Base-by-base conservation (phyloP, 1,139 yeast species). In the Yarrowia galli region DNA sequence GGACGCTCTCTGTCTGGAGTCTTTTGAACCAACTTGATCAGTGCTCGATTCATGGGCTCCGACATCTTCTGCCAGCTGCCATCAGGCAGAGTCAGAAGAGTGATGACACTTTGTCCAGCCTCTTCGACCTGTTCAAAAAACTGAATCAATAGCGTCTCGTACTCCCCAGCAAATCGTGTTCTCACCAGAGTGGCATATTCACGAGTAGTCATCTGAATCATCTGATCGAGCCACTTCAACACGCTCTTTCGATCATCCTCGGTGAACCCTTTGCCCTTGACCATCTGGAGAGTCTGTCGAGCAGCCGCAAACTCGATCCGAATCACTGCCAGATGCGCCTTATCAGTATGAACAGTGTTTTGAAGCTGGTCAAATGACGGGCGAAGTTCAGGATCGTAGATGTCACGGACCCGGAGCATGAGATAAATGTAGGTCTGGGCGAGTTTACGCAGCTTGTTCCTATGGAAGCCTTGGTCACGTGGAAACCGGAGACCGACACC, bases 381-480 rank as follows among this genome's bases (percentile, higher is more conserved):
- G 6, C 64, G 64, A 18, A 58, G 64, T 32, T 28, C 51, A 8
- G 63, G 63, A 40, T 58, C 64, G 15, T 58, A 42, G 1, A 43
- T 32, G 16, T 58, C 64, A 2, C 64, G 38, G 5, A 58, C 48
- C 6, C 51, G 40, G 28, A 58, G n/a, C 49, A 58, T 58, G 48
- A 58, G 51, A 58, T 58, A 58, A 12, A 58, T 58, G 42, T 42
- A 58, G 2, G 51, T 58, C 42, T 58, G 64, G 9, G 64, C 64
- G 32, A 58, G 42, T 42, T 23, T 42, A 2, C 64, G 51, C 12
- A 58, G 16, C 32, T 43, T 42, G 40, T 58, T 58, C 7, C 38
- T 15, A 6, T 42, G 49, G 9, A 58, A 43, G 28, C 51, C 32
- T 20, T 43, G 25, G 49, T 58, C 51, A 6, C 64, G 38, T 16